A percentile compares a stretch with the other conserved stretches of the same genome.
Conservation (phyloP, 345 rosid species). For the Arabis alpina region DNA sequence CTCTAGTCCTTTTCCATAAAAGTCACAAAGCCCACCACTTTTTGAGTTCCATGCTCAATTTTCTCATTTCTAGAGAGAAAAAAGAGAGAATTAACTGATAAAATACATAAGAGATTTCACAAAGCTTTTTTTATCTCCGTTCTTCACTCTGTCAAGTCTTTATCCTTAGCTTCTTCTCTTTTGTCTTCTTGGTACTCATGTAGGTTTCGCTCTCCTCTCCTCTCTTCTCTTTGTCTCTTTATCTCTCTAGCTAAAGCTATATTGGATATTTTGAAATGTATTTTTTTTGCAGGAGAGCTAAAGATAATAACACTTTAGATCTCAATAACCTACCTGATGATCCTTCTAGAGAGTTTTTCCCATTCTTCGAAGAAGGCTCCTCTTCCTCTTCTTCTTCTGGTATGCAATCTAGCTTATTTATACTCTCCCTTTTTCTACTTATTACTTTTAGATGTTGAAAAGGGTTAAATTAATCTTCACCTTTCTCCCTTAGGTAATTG, state of each 20-base stretch:
- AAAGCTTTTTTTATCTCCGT: constrained; percentile 52
- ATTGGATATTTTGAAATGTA: neutral
- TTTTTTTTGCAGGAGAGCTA: constrained; percentile 64
- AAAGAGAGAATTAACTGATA: constrained; percentile 2
- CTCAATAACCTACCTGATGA: constrained; percentile 98
- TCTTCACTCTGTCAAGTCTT: constrained; percentile 57
- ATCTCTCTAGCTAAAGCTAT: constrained; percentile 1
- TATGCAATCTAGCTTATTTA: constrained; percentile 29
- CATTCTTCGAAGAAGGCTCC: constrained; percentile 54
- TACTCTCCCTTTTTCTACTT: neutral
- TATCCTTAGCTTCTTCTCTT: constrained; percentile 47
- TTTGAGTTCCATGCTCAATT: constrained; percentile 35
- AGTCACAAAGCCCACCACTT: constrained; percentile 30
- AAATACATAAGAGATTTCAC: constrained; percentile 53
- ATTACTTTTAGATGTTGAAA: neutral
- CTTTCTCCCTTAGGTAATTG: constrained; percentile 12
- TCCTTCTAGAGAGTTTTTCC: constrained; percentile 57
- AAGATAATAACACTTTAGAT: constrained; percentile 62
- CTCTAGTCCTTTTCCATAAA: constrained; percentile 29
- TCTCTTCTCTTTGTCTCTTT: neutral
- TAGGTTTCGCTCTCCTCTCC: constrained; percentile 54
- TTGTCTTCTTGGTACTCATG: constrained; percentile 56
- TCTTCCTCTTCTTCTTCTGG: constrained; percentile 73
- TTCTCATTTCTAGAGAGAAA: constrained; percentile 28
- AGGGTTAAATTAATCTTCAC: neutral